Evolutionary conservation across 805 yeast species (phyloP), one percentile per base, ranked within the genome.

Genomic region (Scheffersomyces stipitis): DNA sequence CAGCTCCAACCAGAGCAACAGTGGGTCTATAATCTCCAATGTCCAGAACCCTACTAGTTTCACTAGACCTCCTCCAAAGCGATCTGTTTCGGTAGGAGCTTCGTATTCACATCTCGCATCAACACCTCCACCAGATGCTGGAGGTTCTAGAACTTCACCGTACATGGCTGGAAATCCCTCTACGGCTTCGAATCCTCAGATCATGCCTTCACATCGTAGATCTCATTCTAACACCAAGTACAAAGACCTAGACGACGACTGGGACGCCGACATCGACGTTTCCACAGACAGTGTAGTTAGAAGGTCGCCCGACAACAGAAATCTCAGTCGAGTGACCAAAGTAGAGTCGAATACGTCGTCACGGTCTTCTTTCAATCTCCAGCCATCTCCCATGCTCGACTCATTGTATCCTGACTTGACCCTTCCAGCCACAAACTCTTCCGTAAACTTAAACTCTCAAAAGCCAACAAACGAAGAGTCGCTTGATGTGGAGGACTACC

Each of bases 211-310:
- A n/a, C 23, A 15, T 30, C 37, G 46, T 20, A 15, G 58, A 37
- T 37, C 45, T 3, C 38, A 23, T 22, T 44, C 57, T 8, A 41
- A 41, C n/a, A 41, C 48, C 3, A 47, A 62, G 38, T 83, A 82
- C 53, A 68, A 80, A 30, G 96, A 89, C 54, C 65, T 82, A 39
- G 96, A 89, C 56, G 95, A 86, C 49, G 96, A 88, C 60, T 89
- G 96, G 96, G 91, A 88, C 58, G 95, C 78, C 14, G 71, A 62
- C 14, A 48, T 91, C 9, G 83, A 80, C 30, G 80, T 59, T 38
- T 31, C 30, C 34, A 28, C 31, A 30, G 26, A 30, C 32, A 12
- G 39, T 41, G 15, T 41, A 40, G 29, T 28, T 27, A n/a, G 13
- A 16, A n/a, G 34, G 30, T 12, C 34, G 16, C 24, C 37, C 18